Evolutionary conservation across 148 eudicot species (phyloP), one percentile per base, ranked within the genome.

Genomic region (Fagopyrum esculentum): DNA sequence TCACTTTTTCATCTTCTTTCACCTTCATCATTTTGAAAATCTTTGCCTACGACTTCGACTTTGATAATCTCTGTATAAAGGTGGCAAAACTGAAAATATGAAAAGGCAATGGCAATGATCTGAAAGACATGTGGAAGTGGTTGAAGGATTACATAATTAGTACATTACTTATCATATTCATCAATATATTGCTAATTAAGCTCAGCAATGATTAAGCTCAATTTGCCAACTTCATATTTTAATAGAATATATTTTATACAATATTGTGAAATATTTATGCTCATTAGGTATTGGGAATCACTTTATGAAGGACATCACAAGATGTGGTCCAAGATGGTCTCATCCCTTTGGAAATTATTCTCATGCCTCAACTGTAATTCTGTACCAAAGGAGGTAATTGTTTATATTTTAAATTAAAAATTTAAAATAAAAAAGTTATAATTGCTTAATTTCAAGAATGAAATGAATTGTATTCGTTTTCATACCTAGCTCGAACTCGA

Each of bases 271-370:
- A 61, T 61, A 30, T 61, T 29, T 29, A 29, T 63, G 43, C 9
- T 4, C 13, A 26, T 59, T 22, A 26, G 9, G 40, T 29, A 6
- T 16, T 63, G 13, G 69, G 69, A 30, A 63, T 29, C 45, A 2
- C 69, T 63, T 63, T 63, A 60, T 22, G 6, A 30, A 29, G 45
- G 69, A 2, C 69, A 63, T 63, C 45, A 26, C 30, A 63, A 63
- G 69, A 44, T 63, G 69, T 63, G 69, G 69, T 63, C 16, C 66
- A 26, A 22, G 66, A 2, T 59, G 12, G 66, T 59, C 45, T 63
- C 5, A 35, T 7, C n/a, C 6, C 19, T 55, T 35, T 35, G 40
- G 60, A 55, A 55, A 22, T 15, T 55, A 55, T 55, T 55, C 60
- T 52, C 57, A 6, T 12, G 15, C 6, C 60, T 55, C 60, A 55